Conservation (phyloP, 1,284 basidiomycete genomes). For the Coniferiporia weirii region DNA sequence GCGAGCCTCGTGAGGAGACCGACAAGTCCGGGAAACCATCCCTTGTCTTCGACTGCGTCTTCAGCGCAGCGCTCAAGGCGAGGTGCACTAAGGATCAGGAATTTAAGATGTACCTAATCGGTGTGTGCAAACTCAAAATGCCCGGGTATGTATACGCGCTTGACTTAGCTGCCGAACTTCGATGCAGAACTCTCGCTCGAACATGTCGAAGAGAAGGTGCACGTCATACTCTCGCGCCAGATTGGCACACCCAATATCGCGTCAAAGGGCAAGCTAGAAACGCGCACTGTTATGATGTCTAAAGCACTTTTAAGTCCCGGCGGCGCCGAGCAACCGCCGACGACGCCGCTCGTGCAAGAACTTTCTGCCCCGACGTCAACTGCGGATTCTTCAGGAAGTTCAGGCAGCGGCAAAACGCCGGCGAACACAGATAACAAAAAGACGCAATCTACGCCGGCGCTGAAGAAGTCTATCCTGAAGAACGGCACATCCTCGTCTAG, state of each 20-base stretch:
- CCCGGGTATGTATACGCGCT: too few species aligned
- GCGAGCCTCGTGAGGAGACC: conserved; percentile 51
- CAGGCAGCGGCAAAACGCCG: background rate
- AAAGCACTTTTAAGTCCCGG: conserved; percentile 27
- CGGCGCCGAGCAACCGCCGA: conserved; percentile 24
- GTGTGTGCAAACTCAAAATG: conserved; percentile 29
- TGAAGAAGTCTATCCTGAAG: conserved; percentile 45
- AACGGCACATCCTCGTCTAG: background rate
- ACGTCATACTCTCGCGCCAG: conserved; percentile 52
- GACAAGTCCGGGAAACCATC: conserved; percentile 73
- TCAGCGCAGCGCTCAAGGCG: conserved; percentile 51
- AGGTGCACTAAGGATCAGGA: conserved; percentile 51
- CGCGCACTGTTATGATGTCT: conserved; percentile 54
- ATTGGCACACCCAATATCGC: conserved; percentile 66
- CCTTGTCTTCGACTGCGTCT: conserved; percentile 67
- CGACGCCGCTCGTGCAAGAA: conserved; percentile 21
- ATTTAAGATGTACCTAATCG: conserved; percentile 65
- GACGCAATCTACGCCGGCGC: background rate
- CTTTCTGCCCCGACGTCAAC: background rate
- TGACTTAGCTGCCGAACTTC: background rate
- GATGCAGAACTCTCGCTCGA: conserved; percentile 58
- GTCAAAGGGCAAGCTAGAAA: conserved; percentile 56
- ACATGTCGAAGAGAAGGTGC: conserved; percentile 55
- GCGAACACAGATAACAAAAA: background rate
- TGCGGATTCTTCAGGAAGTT: too few species aligned